Conservation (phyloP, 768 basidiomycete genomes). For the Termitomyces heimii region DNA sequence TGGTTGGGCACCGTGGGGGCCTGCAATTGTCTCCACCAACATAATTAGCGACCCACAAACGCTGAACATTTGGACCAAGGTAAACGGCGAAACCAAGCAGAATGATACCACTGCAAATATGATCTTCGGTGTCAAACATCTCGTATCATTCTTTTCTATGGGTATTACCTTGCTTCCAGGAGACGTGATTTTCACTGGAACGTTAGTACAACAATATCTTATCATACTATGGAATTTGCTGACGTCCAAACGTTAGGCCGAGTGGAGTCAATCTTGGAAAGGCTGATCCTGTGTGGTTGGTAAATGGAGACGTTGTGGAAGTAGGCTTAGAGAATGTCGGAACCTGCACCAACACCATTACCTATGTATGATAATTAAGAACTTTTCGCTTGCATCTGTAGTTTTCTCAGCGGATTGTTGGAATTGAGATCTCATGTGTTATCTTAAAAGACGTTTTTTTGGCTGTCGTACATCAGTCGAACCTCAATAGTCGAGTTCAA, state of each 20-base stretch:
- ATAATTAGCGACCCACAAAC: slow-evolving; percentile 32
- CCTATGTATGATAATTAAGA: slow-evolving; percentile 7
- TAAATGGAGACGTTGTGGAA: slow-evolving; percentile 20
- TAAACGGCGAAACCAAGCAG: slow-evolving; percentile 31
- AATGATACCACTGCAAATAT: slow-evolving; percentile 35
- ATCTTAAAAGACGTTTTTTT: too few relatives aligned
- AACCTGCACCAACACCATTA: slow-evolving; percentile 18
- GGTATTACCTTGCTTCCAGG: slow-evolving; percentile 35
- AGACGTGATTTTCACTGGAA: slow-evolving; percentile 39
- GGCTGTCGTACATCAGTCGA: background rate
- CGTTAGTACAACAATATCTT: slow-evolving; percentile 19
- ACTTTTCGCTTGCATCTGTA: background rate
- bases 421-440: too few relatives aligned
- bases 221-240: background rate
- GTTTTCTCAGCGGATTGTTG: background rate
- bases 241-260: slow-evolving; percentile 8
- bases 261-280: slow-evolving; percentile 17
- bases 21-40: slow-evolving; percentile 30
- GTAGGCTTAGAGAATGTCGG: slow-evolving; percentile 21
- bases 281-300: slow-evolving; percentile 18
- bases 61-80: slow-evolving; percentile 35
- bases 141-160: slow-evolving; percentile 39
- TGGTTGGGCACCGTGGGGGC: slow-evolving; percentile 37
- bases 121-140: slow-evolving; percentile 34
- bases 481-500: too few relatives aligned